Percentiles rank a stretch among this genome's conserved stretches.
Evolutionary conservation across 2,329 filamentous ascomycete species (phyloP).

Genomic region (Monosporascus sp.): DNA sequence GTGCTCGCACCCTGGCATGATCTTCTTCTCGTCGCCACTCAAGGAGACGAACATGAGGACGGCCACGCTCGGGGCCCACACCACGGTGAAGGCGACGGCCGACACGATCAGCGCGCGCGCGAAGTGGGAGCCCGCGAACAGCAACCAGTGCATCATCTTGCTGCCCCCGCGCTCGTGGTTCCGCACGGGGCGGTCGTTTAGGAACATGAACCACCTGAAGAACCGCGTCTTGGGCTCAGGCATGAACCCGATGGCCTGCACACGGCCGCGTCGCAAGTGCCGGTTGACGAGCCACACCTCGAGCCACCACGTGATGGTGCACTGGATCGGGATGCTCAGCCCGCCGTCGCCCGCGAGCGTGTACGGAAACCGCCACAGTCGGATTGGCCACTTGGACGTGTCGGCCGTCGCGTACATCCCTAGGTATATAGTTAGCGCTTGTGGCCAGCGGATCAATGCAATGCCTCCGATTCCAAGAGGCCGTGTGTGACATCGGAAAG

Average conservation of each 20-base stretch:
- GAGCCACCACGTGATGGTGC: constrained; percentile 46
- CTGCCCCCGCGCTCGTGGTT: constrained; percentile 21
- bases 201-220: constrained; percentile 40
- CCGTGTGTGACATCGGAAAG: neutral
- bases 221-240: constrained; percentile 27
- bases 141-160: constrained; percentile 21
- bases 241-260: constrained; percentile 43
- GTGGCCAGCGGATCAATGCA: neutral
- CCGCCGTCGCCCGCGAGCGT: constrained; percentile 45
- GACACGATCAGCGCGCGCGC: constrained; percentile 31
- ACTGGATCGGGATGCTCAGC: constrained; percentile 47
- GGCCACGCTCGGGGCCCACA: constrained; percentile 40
- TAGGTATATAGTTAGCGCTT: constrained; percentile 17
- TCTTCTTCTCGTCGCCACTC: constrained; percentile 15
- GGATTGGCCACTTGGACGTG: constrained; percentile 32
- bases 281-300: constrained; percentile 42
- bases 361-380: constrained; percentile 45
- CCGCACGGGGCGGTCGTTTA: constrained; percentile 26
- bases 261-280: constrained; percentile 38
- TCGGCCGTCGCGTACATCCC: constrained; percentile 42
- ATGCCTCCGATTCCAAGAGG: too few relatives aligned
- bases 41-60: constrained; percentile 35
- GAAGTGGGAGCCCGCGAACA: constrained; percentile 31
- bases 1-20: constrained; percentile 1
- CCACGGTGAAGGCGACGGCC: constrained; percentile 33